Conservation (phyloP, 176 grass and related monocot species). For the Eragrostis curvula region DNA sequence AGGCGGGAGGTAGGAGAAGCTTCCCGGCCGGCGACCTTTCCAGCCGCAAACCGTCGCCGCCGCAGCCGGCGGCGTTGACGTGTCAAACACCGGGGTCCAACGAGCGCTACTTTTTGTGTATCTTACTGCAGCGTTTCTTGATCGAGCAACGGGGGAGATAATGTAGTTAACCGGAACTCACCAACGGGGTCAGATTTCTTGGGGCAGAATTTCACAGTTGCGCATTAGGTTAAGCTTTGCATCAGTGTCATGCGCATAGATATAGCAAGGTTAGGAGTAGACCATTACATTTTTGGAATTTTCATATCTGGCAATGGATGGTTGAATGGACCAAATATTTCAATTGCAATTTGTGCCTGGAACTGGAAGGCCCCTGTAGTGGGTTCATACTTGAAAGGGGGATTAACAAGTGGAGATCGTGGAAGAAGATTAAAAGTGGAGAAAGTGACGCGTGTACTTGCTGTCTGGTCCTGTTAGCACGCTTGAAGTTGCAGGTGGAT, state of each 20-base stretch:
- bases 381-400: conserved; percentile 6
- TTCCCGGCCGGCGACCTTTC: conserved; percentile 42
- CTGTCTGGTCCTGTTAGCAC: background rate
- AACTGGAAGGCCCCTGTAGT: background rate
- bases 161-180: conserved; percentile 3
- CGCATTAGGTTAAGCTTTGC: background rate
- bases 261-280: conserved; percentile 16
- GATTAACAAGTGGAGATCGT: background rate
- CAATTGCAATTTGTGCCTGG: background rate
- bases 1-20: conserved; percentile 4
- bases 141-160: conserved; percentile 6
- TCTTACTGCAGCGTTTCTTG: background rate
- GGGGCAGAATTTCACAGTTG: background rate
- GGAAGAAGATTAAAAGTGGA: background rate
- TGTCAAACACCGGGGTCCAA: background rate
- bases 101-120: background rate
- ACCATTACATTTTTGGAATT: background rate
- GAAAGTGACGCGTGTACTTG: background rate
- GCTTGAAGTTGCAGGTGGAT: background rate
- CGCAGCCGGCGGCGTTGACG: conserved; percentile 1
- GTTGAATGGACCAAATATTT: background rate
- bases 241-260: conserved; percentile 4
- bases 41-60: conserved; percentile 29
- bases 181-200: conserved; percentile 9
- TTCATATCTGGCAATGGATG: background rate